These are phyloP conservation scores for Vanrija pseudolonga DNA, from an alignment of 1,284 basidiomycete species.

Conservation along the genomic window DNA sequence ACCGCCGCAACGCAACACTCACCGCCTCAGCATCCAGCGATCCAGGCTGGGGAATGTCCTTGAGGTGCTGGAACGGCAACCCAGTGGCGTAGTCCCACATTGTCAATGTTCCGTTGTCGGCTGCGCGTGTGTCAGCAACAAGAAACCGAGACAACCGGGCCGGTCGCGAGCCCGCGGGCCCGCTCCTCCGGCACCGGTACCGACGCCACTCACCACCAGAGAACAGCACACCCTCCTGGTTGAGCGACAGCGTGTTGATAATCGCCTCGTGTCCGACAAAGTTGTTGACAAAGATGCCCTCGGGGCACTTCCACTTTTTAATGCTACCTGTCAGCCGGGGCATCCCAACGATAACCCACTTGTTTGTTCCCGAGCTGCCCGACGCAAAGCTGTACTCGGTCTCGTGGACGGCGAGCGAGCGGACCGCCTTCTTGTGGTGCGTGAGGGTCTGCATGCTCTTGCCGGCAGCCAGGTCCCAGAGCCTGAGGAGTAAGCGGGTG, in stretches of 20 bases:
- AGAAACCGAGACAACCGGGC: slow-evolving; percentile 2
- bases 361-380: slow-evolving; percentile 91
- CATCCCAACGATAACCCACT: slow-evolving; percentile 46
- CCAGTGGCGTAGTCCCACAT: slow-evolving; percentile 96
- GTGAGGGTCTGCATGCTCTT: slow-evolving; percentile 93
- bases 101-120: slow-evolving; percentile 81
- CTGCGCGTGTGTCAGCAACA: slow-evolving; percentile 47
- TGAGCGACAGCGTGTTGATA: slow-evolving; percentile 92
- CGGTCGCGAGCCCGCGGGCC: slow-evolving; percentile 18
- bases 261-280: slow-evolving; percentile 95
- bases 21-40: slow-evolving; percentile 94
- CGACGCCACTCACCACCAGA: slow-evolving; percentile 71
- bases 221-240: slow-evolving; percentile 93
- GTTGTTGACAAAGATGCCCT: slow-evolving; percentile 91
- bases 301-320: slow-evolving; percentile 99
- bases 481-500: slow-evolving; percentile 48
- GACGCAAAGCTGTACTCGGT: slow-evolving; percentile 95
- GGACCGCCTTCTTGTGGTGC: slow-evolving; percentile 97
- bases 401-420: slow-evolving; percentile 88
- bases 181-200: background rate
- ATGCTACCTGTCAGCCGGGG: slow-evolving; percentile 54
- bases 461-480: slow-evolving; percentile 99
- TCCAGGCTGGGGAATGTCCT: slow-evolving; percentile 93
- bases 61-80: slow-evolving; percentile 87
- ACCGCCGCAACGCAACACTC: slow-evolving; percentile 27